These are phyloP conservation scores for Sporobolomyces roseus DNA, from an alignment of 768 basidiomycete species.

Conservation along the genomic window DNA sequence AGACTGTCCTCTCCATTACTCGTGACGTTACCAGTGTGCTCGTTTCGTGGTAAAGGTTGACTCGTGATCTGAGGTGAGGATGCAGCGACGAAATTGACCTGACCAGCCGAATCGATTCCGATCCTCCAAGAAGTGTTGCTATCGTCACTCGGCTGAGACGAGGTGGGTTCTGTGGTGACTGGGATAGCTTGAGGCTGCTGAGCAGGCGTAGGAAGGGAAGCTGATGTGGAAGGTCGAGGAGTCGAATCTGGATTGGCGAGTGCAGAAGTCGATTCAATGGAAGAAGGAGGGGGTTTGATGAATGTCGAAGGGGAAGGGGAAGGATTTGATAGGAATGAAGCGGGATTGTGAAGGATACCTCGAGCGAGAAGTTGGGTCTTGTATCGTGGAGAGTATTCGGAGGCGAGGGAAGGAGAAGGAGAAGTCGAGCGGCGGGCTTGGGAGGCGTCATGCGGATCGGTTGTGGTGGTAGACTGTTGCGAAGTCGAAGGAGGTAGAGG, in stretches of 20 bases:
- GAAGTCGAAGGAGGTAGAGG: no score
- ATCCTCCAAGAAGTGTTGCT: neutral
- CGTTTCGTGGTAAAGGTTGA: neutral
- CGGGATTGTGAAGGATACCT: no score
- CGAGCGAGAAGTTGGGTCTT: no score
- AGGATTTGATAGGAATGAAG: neutral
- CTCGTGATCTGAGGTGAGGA: neutral
- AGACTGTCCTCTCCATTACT: no score
- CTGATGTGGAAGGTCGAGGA: neutral
- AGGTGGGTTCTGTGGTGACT: neutral
- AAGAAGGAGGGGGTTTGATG: constrained; percentile 1
- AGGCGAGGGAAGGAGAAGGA: no score
- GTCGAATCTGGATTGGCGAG: neutral
- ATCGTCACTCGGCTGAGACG: neutral
- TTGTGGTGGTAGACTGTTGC: no score
- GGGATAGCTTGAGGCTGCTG: neutral
- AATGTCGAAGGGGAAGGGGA: neutral
- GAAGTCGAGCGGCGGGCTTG: no score
- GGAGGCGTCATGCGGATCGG: no score
- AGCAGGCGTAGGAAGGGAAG: neutral
- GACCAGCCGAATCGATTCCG: constrained; percentile 5
- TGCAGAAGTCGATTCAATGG: neutral
- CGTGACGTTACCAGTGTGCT: neutral
- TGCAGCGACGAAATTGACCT: constrained; percentile 3
- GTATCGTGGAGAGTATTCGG: no score